Conservation (phyloP, 2,329 filamentous ascomycete genomes). For the Epichloe baconii region DNA sequence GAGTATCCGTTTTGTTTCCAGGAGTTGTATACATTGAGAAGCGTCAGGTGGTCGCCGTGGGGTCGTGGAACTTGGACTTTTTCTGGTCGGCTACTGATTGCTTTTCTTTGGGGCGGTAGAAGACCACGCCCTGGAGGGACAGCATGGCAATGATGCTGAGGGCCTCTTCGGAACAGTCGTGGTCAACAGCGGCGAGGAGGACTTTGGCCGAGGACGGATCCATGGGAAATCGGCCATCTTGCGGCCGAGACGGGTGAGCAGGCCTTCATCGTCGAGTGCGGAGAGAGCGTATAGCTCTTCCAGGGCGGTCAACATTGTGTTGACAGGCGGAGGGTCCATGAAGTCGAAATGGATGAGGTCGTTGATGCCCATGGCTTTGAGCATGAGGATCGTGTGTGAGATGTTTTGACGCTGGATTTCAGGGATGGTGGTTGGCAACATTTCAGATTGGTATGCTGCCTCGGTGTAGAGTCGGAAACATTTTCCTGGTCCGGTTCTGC, state of each 20-base stretch:
- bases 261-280: constrained; percentile 86
- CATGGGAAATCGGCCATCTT: constrained; percentile 99
- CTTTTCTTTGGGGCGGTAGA: constrained; percentile 96
- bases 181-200: constrained; percentile 74
- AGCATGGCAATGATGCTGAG: constrained; percentile 93
- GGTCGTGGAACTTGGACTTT: constrained; percentile 94
- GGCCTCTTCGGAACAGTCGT: constrained; percentile 85
- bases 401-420: constrained; percentile 95
- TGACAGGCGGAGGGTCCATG: constrained; percentile 98
- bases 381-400: constrained; percentile 85
- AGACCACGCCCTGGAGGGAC: constrained; percentile 71
- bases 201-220: constrained; percentile 85
- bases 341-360: constrained; percentile 96
- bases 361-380: constrained; percentile 99
- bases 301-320: constrained; percentile 91
- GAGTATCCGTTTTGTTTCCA: constrained; percentile 81
- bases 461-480: constrained; percentile 95
- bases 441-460: constrained; percentile 87
- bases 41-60: constrained; percentile 88
- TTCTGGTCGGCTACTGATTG: constrained; percentile 94
- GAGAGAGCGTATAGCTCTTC: constrained; percentile 90
- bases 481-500: constrained; percentile 88
- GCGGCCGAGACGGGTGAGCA: constrained; percentile 78
- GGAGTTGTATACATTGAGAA: constrained; percentile 94
- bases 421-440: constrained; percentile 90